Base-by-base conservation (phyloP, 352 stramenopile genomes). In the Phytophthora citricola region DNA sequence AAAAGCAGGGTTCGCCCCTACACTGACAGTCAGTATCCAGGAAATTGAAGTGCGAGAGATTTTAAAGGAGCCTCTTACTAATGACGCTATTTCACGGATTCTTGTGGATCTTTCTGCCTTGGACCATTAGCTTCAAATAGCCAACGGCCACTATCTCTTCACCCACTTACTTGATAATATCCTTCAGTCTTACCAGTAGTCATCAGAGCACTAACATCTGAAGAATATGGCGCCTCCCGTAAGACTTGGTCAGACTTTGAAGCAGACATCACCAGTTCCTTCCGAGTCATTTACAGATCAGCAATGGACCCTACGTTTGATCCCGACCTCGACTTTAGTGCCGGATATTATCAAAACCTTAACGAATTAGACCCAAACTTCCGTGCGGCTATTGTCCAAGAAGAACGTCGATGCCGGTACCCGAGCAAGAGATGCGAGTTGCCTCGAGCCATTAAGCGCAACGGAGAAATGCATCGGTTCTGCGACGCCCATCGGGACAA, bases 401-500 rank as follows among this genome's bases (percentile, higher is more conserved):
- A 73, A 45, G 51, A 60, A 31, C 24, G n/a, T 26, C 65, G 65
- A 4, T 83, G 76, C 38, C 47, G 60, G 22, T 81, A 85, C 36
- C 58, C 68, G 15, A 78, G 73, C 52, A 85, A 82, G 36, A 60
- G 58, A 2, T 87, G 78, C 24, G 54, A 67, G 26, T 62, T 78
- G 11, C 63, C 61, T 4, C 76, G 76, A 26, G 73, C 63, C 0
- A 51, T 81, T 41, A 85, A 87, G 38, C 66, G 69, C 40, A 73
- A 75, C 29, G 75, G 75, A 1, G 58, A 78, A 6, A 70, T 83
- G 53, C 80, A 89, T 44, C 62, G 71, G 2, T 74, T 85, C 31
- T 89, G 80, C 36, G 60, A 81, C 17, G 48, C 61, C 39, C 80
- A 89, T 52, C 75, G 80, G 5, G 53, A 65, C 22, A 75, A 77